Conservation (phyloP, 257 asterid genomes). For the Forsythia viridissima region DNA sequence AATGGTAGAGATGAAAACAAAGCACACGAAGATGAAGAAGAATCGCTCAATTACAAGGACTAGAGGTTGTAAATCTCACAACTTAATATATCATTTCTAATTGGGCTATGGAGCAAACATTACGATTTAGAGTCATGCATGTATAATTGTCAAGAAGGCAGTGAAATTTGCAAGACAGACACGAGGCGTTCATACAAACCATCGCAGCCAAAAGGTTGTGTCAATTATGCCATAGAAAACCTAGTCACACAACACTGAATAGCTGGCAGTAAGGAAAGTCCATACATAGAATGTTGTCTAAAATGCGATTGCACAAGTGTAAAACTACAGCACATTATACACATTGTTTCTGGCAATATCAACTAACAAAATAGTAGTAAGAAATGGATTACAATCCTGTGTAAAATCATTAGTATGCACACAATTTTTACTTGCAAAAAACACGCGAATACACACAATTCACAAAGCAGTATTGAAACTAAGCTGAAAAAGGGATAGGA, state of each 20-base stretch:
- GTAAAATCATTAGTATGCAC: background rate
- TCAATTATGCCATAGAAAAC: background rate
- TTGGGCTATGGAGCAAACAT: background rate
- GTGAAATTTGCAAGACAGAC: background rate
- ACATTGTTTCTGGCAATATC: background rate
- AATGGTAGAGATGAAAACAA: background rate
- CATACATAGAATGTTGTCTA: background rate
- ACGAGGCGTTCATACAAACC: background rate
- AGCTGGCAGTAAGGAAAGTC: background rate
- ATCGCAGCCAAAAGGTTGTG: background rate
- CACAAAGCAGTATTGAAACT: background rate
- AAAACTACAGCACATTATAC: background rate
- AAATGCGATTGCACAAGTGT: background rate
- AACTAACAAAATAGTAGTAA: background rate
- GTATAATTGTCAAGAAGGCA: background rate
- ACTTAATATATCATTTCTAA: background rate
- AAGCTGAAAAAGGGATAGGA: background rate
- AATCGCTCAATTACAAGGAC: background rate
- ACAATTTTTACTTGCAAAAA: background rate
- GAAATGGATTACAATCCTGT: background rate
- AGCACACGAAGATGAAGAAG: background rate
- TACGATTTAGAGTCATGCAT: conserved; percentile 1
- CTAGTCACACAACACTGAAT: background rate
- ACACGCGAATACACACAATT: background rate
- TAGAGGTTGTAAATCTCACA: background rate